Conservation (phyloP, 164 flowering plant genomes). For the Aristolochia fimbriata region DNA sequence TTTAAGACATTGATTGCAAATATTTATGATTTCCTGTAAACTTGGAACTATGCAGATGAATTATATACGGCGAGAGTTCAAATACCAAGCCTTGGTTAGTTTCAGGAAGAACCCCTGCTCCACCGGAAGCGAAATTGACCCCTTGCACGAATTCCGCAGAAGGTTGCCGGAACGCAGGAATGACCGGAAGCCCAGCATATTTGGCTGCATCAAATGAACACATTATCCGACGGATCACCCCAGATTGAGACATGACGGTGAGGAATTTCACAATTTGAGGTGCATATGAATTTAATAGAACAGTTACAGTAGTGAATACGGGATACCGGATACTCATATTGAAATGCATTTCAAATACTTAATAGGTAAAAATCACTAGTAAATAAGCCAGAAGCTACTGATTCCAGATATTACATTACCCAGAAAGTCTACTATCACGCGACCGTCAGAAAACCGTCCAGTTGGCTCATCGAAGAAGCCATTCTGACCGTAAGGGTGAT, state of each 20-base stretch:
- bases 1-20: no score
- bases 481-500: conserved; percentile 43
- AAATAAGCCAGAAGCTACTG: no score
- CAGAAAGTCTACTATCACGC: conserved; percentile 37
- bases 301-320: no score
- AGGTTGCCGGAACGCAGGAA: conserved; percentile 41
- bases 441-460: conserved; percentile 56
- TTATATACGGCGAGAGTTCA: no score
- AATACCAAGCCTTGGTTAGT: conserved; percentile 43
- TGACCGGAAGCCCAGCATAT: conserved; percentile 38
- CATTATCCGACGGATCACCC: no score
- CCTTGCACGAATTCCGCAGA: conserved; percentile 30
- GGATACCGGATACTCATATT: not conserved
- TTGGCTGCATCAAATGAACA: conserved; percentile 24
- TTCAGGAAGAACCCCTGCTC: conserved; percentile 41
- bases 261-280: no score
- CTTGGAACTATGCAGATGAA: no score
- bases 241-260: no score
- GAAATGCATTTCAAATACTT: not conserved
- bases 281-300: not conserved
- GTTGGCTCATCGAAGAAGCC: conserved; percentile 40
- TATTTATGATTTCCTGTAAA: no score
- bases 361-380: no score
- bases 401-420: conserved; percentile 18
- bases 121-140: conserved; percentile 59